Percentiles rank a stretch among this genome's conserved stretches.
These are phyloP conservation scores for Guadua angustifolia DNA, from an alignment of 176 grass and related monocot genomes.

Conservation along the genomic window DNA sequence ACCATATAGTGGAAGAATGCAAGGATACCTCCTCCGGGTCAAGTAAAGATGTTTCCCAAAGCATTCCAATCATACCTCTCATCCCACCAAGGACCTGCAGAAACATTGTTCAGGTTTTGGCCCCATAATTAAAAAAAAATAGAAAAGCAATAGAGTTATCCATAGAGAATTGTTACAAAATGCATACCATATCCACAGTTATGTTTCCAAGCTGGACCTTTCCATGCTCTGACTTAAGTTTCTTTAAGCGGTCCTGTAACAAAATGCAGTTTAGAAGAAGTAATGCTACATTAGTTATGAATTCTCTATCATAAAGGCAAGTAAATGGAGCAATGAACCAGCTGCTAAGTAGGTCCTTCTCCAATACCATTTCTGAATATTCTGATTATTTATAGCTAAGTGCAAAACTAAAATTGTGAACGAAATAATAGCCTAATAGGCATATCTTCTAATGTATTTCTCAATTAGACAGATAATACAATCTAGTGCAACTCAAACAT, in stretches of 20 bases:
- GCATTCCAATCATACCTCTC: conserved; percentile 96
- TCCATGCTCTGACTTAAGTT: conserved; percentile 85
- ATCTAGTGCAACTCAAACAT: not conserved
- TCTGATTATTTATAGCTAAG: not conserved
- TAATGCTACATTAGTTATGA: not conserved
- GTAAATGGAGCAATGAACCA: not conserved
- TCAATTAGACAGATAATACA: not conserved
- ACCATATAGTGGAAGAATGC: conserved; percentile 13
- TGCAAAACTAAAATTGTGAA: not conserved
- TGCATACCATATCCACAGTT: conserved; percentile 82
- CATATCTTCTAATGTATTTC: not conserved
- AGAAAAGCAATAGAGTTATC: conserved; percentile 2
- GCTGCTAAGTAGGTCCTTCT: not conserved
- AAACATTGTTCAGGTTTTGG: conserved; percentile 33
- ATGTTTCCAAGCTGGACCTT: conserved; percentile 99
- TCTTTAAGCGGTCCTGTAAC: conserved; percentile 89
- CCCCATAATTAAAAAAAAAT: not conserved
- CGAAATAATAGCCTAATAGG: not conserved
- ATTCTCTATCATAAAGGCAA: conserved; percentile 6
- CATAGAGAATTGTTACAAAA: conserved; percentile 14
- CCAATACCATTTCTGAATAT: not conserved
- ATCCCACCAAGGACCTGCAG: conserved; percentile 95
- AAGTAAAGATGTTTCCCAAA: conserved; percentile 99
- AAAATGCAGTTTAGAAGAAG: not conserved
- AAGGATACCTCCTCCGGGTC: conserved; percentile 93